Evolutionary conservation across 495 filamentous ascomycete species (phyloP), one percentile per base, ranked within the genome.

Genomic region (Aspergillus olivimuriae): DNA sequence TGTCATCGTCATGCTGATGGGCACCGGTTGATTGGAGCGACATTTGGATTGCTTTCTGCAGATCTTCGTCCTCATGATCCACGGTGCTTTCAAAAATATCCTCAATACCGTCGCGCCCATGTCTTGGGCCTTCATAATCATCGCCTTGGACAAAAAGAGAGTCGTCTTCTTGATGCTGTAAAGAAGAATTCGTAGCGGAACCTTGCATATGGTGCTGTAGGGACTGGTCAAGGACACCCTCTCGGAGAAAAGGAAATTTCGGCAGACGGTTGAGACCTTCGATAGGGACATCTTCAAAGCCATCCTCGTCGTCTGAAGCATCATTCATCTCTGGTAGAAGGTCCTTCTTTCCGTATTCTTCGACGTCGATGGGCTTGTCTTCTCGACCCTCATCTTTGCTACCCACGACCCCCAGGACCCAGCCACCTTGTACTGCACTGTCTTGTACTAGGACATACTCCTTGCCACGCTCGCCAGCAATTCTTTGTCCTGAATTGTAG

Each of bases 361-460:
- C 91, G 12, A 97, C 77, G 64, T 95, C 86, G 46, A 98, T 97
- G 1, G 92, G 91, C 55, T 83, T 90, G 40, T 82, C 80, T 36
- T 77, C 74, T 31, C 83, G 70, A 0, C 88, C 88, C 39, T 78
- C 74, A 26, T 84, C 75, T 55, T 84, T 94, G 33, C 88, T 86
- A 20, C 82, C 86, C 16, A 98, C 89, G 26, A 98, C 92, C 33
- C 92, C 92, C 10, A 98, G 69, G 1, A 89, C 89, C 89, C 89
- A 98, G n/a, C 92, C 92, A 32, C 94, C 94, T 63, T 94, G 92
- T 7, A 91, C 87, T 4, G 87, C 86, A 39, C 87, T 86, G 55
- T 98, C 95, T 62, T 91, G 94, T 21, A 98, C 91, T 2, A 98
- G 72, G 23, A 97, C 87, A 58, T 98, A 98, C 62, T 98, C 92